These are phyloP conservation scores for Onygenales sp. DNA, from an alignment of 2,329 filamentous ascomycete species.

Conservation along the genomic window DNA sequence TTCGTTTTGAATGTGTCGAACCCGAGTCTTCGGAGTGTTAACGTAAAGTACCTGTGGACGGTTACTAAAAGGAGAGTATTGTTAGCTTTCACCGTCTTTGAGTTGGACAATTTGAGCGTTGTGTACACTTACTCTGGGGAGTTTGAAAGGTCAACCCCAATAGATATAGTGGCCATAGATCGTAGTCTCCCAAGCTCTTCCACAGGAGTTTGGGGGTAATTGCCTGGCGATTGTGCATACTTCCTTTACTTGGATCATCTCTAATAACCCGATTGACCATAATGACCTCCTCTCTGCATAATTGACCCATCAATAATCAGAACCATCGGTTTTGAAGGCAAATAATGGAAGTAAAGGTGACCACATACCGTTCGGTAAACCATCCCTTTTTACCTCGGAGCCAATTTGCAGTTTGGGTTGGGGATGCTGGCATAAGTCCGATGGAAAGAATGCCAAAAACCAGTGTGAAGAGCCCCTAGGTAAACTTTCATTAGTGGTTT, in stretches of 20 bases:
- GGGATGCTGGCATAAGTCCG: constrained; percentile 50
- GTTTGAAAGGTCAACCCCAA: constrained; percentile 33
- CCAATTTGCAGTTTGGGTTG: constrained; percentile 44
- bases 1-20: constrained; percentile 50
- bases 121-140: constrained; percentile 13
- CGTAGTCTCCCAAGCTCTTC: constrained; percentile 42
- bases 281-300: constrained; percentile 50
- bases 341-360: background rate
- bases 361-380: constrained; percentile 45
- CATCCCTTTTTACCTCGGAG: constrained; percentile 41
- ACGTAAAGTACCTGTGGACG: constrained; percentile 22
- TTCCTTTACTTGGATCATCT: constrained; percentile 45
- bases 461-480: constrained; percentile 17
- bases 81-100: background rate
- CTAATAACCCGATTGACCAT: constrained; percentile 53
- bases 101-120: background rate
- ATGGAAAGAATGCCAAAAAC: constrained; percentile 18
- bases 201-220: constrained; percentile 39
- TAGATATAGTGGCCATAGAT: constrained; percentile 46
- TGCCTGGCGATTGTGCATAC: constrained; percentile 47
- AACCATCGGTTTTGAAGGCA: background rate
- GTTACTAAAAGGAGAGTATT: background rate
- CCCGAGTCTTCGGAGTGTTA: constrained; percentile 37
- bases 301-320: background rate
- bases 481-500: constrained; percentile 17